Conservation (phyloP, 2,329 filamentous ascomycete species). For the Pseudopithomyces maydicus region DNA sequence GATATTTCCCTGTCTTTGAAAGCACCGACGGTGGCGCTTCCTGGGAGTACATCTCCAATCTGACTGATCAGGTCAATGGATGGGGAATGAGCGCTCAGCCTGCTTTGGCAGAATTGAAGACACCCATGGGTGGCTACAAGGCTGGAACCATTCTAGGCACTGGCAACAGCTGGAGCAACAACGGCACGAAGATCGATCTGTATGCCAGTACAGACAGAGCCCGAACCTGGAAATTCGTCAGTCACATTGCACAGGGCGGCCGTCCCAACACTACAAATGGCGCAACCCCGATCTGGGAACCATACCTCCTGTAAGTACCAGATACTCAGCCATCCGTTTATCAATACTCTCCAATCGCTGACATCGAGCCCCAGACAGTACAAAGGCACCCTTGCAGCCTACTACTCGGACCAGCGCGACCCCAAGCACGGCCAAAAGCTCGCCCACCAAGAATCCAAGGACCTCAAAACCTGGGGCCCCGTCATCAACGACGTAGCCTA, state of each 20-base stretch:
- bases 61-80: slow-evolving; percentile 66
- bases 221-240: slow-evolving; percentile 28
- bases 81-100: slow-evolving; percentile 63
- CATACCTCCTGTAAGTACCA: slow-evolving; percentile 22
- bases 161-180: slow-evolving; percentile 56
- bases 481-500: slow-evolving; percentile 28
- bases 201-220: slow-evolving; percentile 27
- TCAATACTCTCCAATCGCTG: not conserved
- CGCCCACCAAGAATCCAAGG: slow-evolving; percentile 22
- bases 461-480: slow-evolving; percentile 27
- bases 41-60: slow-evolving; percentile 65
- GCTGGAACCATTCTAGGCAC: slow-evolving; percentile 45
- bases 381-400: slow-evolving; percentile 22
- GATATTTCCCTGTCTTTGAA: slow-evolving; percentile 48
- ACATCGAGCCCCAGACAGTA: slow-evolving; percentile 17
- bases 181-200: slow-evolving; percentile 32
- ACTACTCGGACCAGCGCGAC: slow-evolving; percentile 34
- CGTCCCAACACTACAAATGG: slow-evolving; percentile 24
- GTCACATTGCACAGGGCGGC: slow-evolving; percentile 25
- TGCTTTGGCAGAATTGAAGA: slow-evolving; percentile 17
- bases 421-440: slow-evolving; percentile 30
- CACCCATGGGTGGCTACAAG: slow-evolving; percentile 21
- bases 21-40: slow-evolving; percentile 52
- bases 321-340: not conserved
- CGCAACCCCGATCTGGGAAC: slow-evolving; percentile 31